A percentile compares a stretch with the other conserved stretches of the same genome.
Evolutionary conservation across 371 early-diverging fungal genomes (phyloP).

Genomic region (Basidiobolus heterosporus): DNA sequence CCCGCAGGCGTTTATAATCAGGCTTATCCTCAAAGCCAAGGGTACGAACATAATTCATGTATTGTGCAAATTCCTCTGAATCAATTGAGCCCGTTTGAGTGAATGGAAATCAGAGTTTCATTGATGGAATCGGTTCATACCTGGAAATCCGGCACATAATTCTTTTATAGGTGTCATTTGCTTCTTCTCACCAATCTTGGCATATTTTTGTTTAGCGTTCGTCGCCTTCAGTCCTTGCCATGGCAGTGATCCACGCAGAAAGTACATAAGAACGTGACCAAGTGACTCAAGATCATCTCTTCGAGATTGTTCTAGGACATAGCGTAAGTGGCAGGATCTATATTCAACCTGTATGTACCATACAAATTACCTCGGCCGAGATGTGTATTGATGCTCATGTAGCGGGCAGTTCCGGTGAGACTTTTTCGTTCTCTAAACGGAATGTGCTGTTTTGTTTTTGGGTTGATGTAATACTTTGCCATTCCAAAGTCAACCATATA

Average conservation of each 20-base stretch:
- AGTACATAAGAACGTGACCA: slow-evolving; percentile 91
- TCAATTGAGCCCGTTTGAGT: too few relatives aligned
- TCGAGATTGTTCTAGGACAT: slow-evolving; percentile 61
- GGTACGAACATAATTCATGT: slow-evolving; percentile 54
- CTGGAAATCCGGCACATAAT: slow-evolving; percentile 69
- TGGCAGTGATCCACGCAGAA: slow-evolving; percentile 77
- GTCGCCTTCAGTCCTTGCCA: slow-evolving; percentile 92
- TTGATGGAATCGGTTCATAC: slow-evolving; percentile 6
- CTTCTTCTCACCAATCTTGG: slow-evolving; percentile 84
- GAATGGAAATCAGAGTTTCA: too few relatives aligned
- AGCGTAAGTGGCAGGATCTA: too few relatives aligned
- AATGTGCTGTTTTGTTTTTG: slow-evolving; percentile 79
- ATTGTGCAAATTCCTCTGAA: slow-evolving; percentile 10
- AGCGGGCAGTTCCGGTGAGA: slow-evolving; percentile 87
- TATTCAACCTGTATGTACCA: neutral
- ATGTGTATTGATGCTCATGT: slow-evolving; percentile 93
- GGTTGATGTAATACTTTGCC: slow-evolving; percentile 84
- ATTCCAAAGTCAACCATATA: slow-evolving; percentile 89
- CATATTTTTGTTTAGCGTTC: slow-evolving; percentile 87
- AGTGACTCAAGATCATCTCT: slow-evolving; percentile 92
- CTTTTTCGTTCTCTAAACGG: slow-evolving; percentile 76
- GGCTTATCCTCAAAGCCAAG: slow-evolving; percentile 83
- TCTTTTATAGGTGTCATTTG: slow-evolving; percentile 56
- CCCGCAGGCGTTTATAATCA: slow-evolving; percentile 59
- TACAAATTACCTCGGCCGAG: slow-evolving; percentile 32